These are phyloP conservation scores for Magnusiomyces magnusii DNA, from an alignment of 1,139 yeast species.

Conservation along the genomic window DNA sequence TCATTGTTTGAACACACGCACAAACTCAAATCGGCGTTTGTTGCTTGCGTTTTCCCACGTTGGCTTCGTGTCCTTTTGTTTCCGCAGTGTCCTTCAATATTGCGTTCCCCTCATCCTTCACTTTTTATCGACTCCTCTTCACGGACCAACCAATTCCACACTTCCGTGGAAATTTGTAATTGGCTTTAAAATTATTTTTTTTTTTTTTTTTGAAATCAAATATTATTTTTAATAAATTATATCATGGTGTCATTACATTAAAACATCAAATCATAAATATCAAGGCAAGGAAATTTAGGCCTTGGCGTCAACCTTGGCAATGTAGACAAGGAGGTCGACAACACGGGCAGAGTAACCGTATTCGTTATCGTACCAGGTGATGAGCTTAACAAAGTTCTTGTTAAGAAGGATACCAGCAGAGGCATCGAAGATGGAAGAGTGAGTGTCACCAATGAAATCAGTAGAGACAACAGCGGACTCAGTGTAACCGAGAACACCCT, in stretches of 20 bases:
- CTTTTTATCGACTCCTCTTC: too few species aligned
- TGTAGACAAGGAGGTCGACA: conserved; percentile 72
- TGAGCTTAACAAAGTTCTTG: conserved; percentile 77
- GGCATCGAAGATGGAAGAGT: conserved; percentile 78
- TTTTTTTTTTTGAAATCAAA: neutral
- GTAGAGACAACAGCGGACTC: conserved; percentile 82
- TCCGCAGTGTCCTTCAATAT: neutral
- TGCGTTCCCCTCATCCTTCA: neutral
- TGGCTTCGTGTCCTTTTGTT: neutral
- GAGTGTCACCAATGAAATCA: conserved; percentile 70
- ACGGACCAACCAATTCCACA: neutral
- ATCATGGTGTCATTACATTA: conserved; percentile 6
- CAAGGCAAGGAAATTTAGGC: conserved; percentile 6
- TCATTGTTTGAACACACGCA: too few species aligned
- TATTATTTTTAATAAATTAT: neutral
- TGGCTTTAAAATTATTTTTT: neutral
- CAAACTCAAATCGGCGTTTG: too few species aligned
- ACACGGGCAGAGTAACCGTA: conserved; percentile 91
- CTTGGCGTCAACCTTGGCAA: conserved; percentile 41
- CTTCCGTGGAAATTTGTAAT: neutral
- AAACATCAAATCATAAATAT: neutral
- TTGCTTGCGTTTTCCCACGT: too few species aligned
- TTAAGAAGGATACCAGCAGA: conserved; percentile 79
- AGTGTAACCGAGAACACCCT: conserved; percentile 77
- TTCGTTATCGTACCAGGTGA: conserved; percentile 89